Conservation (phyloP, 805 yeast genomes). For the Starmerella stigmatis region DNA sequence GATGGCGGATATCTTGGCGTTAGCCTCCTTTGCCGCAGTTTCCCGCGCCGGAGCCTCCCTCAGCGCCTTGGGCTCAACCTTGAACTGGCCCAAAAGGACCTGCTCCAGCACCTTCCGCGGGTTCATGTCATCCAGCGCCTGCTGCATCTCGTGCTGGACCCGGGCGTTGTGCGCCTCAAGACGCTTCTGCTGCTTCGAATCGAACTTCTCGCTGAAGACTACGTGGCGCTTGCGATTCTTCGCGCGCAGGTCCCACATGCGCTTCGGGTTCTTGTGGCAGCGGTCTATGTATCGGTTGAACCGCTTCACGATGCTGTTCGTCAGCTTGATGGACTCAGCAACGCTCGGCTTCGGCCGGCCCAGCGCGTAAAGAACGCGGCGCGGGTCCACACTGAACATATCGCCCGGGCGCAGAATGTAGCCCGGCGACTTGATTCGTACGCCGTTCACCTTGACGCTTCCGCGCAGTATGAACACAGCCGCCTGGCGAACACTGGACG, state of each 20-base stretch:
- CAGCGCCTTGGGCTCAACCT: constrained; percentile 24
- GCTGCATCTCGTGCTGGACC: constrained; percentile 36
- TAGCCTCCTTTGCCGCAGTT: too few relatives aligned
- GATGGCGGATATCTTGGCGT: constrained; percentile 18
- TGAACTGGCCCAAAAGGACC: constrained; percentile 26
- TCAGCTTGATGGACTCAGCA: constrained; percentile 55
- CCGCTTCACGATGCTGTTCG: constrained; percentile 55
- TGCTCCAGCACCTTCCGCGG: constrained; percentile 29
- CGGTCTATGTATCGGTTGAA: constrained; percentile 66
- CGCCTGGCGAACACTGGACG: constrained; percentile 88
- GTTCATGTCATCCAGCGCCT: constrained; percentile 28
- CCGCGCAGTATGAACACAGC: constrained; percentile 76
- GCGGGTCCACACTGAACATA: constrained; percentile 74
- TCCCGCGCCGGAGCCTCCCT: too few relatives aligned
- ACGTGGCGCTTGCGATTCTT: constrained; percentile 23
- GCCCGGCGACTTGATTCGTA: constrained; percentile 64
- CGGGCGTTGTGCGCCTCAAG: constrained; percentile 39
- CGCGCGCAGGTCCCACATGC: constrained; percentile 38
- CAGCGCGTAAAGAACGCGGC: constrained; percentile 69
- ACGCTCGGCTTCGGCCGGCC: constrained; percentile 77
- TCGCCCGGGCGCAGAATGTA: constrained; percentile 76
- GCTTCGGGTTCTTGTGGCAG: constrained; percentile 48
- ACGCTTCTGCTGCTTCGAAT: constrained; percentile 11
- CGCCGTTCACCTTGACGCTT: constrained; percentile 76
- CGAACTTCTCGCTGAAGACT: constrained; percentile 21